Base-by-base conservation (phyloP, 305 asterid genomes). In the Euphrasia arctica region DNA sequence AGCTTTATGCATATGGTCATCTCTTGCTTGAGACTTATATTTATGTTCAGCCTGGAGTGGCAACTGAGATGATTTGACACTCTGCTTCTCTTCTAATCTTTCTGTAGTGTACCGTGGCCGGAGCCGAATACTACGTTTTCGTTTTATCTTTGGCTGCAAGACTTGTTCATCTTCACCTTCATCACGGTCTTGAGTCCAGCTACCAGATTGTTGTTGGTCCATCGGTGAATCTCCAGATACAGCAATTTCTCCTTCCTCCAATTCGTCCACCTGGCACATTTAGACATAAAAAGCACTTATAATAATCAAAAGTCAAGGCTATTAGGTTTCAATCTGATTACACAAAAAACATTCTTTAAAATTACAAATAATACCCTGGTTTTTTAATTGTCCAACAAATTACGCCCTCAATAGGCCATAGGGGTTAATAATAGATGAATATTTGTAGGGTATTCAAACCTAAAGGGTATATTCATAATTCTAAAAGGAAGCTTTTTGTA, bases 141-240 rank as follows among this genome's bases (percentile, higher is more conserved):
- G 80, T 79, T 85, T 94, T 71, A 90, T 81, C 81, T 80, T 91
- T 50, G 99, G 99, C 74, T 91, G 97, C 83, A 88, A 75, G 15
- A 91, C 99, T 82, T 88, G 99, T 75, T 94, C 99, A 41, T 84
- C 96, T 88, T 88, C 99, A 75, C 94, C 97, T 77, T 91, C 98
- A 50, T 94, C 98, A 29, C 95, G 95, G 49, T 90, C 99, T 76
- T 90, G 97, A 69, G 62, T 80, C 97, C 96, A 90, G 79, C 98
- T 93, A 68, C 97, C 96, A 77, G 99, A 93, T 67, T 88, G 97
- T n/a, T n/a, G n/a, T n/a, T 80, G 87, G 72, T 93, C 96, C 71
- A 86, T 77, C 32, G 78, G 95, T 71, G 97, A 93, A 71, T 88
- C 97, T 65, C 97, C 96, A 66, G 99, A 88, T 47, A 63, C 70